Evolutionary conservation across 768 basidiomycete species (phyloP).

Genomic region (Lentinula raphanica): DNA sequence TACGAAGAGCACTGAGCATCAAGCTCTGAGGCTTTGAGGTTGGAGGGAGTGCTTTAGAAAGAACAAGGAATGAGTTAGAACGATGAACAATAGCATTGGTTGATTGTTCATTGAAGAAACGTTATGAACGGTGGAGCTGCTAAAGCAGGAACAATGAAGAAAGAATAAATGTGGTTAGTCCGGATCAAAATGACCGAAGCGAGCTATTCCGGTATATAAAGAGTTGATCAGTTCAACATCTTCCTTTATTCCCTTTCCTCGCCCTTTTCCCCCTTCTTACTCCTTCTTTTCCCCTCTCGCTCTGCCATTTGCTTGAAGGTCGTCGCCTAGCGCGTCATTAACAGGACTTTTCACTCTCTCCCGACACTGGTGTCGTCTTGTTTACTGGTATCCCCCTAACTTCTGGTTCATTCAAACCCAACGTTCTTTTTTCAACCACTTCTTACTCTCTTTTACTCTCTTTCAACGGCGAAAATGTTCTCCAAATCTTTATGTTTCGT

Average conservation of each 20-base stretch:
- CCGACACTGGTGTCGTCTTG: slow-evolving; percentile 8
- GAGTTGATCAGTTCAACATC: background rate
- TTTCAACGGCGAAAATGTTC: slow-evolving; percentile 6
- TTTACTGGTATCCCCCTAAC: slow-evolving; percentile 2
- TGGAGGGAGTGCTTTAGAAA: background rate
- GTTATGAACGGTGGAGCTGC: background rate
- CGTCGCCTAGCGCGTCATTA: slow-evolving; percentile 7
- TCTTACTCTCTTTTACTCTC: background rate
- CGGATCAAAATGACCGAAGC: background rate
- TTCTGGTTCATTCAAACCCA: background rate
- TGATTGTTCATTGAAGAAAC: background rate
- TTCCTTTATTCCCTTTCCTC: background rate
- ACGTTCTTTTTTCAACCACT: slow-evolving; percentile 4
- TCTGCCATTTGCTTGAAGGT: slow-evolving; percentile 6
- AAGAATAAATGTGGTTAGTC: background rate
- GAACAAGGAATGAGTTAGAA: background rate
- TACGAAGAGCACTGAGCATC: too few species aligned
- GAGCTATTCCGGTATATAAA: background rate
- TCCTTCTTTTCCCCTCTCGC: background rate
- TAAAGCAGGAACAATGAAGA: background rate
- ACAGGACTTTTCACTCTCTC: slow-evolving; percentile 3
- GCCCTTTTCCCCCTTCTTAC: background rate
- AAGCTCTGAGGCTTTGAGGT: background rate
- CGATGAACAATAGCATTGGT: background rate
- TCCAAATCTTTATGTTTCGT: slow-evolving; percentile 5